phyloP scores from a whole-genome alignment of 106 monocot species.

The Hemerocallis citrina region DNA sequence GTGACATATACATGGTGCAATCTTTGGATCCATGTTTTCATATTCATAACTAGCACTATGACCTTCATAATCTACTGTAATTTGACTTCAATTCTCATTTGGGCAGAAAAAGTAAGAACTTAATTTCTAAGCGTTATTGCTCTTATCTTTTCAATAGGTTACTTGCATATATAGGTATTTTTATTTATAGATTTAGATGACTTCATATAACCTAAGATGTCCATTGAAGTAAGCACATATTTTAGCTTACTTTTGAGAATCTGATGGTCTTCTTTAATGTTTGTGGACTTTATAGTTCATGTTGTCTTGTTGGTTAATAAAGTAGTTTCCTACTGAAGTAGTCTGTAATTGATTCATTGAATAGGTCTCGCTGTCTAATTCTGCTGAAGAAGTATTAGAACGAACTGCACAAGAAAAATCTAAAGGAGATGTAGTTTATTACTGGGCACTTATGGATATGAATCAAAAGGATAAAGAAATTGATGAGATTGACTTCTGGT shows the following conservation, averaged over 20 bases:
- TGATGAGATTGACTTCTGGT: constrained; percentile 59
- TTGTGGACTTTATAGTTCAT: too few species aligned
- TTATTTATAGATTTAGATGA: too few species aligned
- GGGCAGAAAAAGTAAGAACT: too few species aligned
- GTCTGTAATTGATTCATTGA: constrained; percentile 3
- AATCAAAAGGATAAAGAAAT: constrained; percentile 8
- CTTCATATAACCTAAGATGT: too few species aligned
- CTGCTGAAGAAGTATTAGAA: constrained; percentile 61
- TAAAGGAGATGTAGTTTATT: constrained; percentile 68
- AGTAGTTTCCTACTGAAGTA: constrained; percentile 2
- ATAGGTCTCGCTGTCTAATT: constrained; percentile 63
- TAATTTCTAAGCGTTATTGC: too few species aligned
- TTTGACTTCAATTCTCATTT: too few species aligned
- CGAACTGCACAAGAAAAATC: constrained; percentile 27
- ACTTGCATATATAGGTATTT: too few species aligned
- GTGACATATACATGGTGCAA: too few species aligned
- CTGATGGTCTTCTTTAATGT: neutral
- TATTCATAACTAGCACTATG: too few species aligned
- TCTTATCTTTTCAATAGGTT: too few species aligned
- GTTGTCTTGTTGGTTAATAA: neutral
- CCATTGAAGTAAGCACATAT: neutral
- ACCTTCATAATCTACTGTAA: too few species aligned
- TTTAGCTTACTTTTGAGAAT: neutral
- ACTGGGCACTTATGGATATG: constrained; percentile 55
- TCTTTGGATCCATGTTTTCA: too few species aligned